phyloP scores from a whole-genome alignment of 345 rosid genomes.

The Ceriops zippeliana region DNA sequence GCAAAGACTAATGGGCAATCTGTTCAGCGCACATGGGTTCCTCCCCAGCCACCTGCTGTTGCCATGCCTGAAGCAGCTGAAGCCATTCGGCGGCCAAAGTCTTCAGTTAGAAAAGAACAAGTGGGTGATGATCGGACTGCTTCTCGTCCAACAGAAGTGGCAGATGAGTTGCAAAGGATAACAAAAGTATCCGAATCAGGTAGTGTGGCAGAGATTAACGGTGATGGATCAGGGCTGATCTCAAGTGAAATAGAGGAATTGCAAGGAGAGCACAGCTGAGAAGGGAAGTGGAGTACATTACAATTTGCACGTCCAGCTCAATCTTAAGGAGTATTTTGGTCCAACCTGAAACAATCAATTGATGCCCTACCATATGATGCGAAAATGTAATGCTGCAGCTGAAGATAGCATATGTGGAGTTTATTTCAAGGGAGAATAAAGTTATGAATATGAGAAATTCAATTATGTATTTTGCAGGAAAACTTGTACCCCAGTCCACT shows the following conservation, averaged over 20 bases:
- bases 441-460: neutral
- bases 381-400: neutral
- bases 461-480: too few species aligned
- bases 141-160: conserved; percentile 26
- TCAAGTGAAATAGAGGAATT: conserved; percentile 57
- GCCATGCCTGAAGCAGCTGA: conserved; percentile 92
- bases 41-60: conserved; percentile 93
- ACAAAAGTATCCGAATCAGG: conserved; percentile 72
- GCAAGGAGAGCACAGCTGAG: conserved; percentile 39
- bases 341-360: neutral
- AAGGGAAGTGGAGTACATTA: conserved; percentile 32
- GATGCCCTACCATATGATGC: neutral
- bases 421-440: conserved; percentile 6
- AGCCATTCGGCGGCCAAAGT: conserved; percentile 84
- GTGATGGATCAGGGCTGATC: conserved; percentile 33
- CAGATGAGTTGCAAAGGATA: conserved; percentile 68
- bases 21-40: conserved; percentile 76
- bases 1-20: conserved; percentile 44
- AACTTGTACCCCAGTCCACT: too few species aligned
- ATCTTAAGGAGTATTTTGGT: neutral
- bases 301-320: neutral
- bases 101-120: conserved; percentile 53
- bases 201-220: conserved; percentile 33
- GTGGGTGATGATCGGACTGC: conserved; percentile 40
- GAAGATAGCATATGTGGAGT: neutral